Base-by-base conservation (phyloP, 805 yeast species). In the Maudiozyma serrabonitensis region DNA sequence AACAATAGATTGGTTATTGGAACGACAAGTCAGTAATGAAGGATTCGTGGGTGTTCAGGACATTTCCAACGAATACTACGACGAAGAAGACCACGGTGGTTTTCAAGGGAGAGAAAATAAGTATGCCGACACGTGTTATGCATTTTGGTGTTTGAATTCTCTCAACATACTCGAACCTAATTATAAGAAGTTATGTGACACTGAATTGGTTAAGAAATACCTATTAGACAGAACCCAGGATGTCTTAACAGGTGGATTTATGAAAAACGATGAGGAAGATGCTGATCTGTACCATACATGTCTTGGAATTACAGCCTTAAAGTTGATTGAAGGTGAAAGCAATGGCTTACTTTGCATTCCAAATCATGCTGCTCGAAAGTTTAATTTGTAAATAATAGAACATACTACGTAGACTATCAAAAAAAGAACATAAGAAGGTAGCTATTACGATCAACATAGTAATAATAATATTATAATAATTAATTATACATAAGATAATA, bases 71-170 rank as follows among this genome's bases (percentile, higher is more conserved):
- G 73, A 69, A 28, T 63, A 54, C 48, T 67, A 62, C 46, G 82
- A 78, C 55, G 54, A 46, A 0, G 67, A 62, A 2, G 91, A 84
- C 59, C 67, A 67, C 47, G 96, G 96, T 1, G 91, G 91, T 0
- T 81, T 86, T 61, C 87, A 88, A 63, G 97, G 97, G 1, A 72
- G 97, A 44, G 80, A 78, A n/a, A 87, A 87, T 63, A 89, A 89
- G 63, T 75, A 73, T 50, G 84, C 84, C 3, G 97, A 89, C 64
- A 84, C 95, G 0, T 89, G 97, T 68, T 89, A 89, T 60, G 77
- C 84, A 6, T 89, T 88, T 74, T 89, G 96, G 96, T 76, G 79
- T 43, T 58, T 80, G 15, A 90, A 79, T 2, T 70, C 87, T 4
- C 67, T 87, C 52, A 56, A 60, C 1, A 56, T 83, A 13, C 56